Percentiles rank a stretch among this genome's conserved stretches.
These are phyloP conservation scores for Protostelium mycophagum DNA, from an alignment of 78 protist species.

Conservation along the genomic window DNA sequence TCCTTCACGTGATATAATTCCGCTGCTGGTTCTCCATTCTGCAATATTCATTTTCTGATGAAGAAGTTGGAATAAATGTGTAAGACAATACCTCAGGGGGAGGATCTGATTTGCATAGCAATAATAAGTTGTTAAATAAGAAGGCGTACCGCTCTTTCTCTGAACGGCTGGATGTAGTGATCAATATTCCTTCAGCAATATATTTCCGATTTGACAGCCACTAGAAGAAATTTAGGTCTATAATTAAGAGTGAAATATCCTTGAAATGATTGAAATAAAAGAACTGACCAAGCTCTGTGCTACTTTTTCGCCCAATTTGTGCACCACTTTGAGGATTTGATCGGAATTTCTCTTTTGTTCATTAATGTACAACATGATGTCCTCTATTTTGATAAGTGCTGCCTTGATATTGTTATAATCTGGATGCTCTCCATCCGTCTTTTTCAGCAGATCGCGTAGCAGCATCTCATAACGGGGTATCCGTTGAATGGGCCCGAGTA, in stretches of 20 bases:
- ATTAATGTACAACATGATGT: conserved; percentile 6
- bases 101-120: background rate
- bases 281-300: background rate
- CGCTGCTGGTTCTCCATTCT: background rate
- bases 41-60: background rate
- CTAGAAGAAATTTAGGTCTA: background rate
- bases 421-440: conserved; percentile 40
- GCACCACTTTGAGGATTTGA: background rate
- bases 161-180: background rate
- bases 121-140: background rate
- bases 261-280: too few species aligned
- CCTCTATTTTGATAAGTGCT: conserved; percentile 24
- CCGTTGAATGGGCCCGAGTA: conserved; percentile 63
- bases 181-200: background rate
- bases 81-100: background rate
- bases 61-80: background rate
- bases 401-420: conserved; percentile 18
- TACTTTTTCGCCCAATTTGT: background rate
- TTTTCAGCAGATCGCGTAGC: conserved; percentile 45
- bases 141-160: background rate
- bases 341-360: background rate
- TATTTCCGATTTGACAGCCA: background rate
- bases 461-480: conserved; percentile 63
- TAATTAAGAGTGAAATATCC: too few species aligned
- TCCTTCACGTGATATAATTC: background rate